These are phyloP conservation scores for Vitis riparia DNA, from an alignment of 164 flowering plant species.

Conservation along the genomic window DNA sequence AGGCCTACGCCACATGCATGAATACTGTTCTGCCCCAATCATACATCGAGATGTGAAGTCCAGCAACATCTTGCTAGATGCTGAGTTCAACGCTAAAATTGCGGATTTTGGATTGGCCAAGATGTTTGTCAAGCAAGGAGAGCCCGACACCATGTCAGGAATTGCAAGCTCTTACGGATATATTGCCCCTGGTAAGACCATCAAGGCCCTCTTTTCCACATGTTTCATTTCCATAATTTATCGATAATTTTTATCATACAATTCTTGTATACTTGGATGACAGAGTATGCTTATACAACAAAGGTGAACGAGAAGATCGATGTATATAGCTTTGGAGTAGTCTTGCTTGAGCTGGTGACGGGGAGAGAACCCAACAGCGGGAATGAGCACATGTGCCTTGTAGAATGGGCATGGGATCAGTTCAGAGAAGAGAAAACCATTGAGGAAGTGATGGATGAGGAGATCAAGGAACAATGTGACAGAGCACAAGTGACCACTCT, in stretches of 20 bases:
- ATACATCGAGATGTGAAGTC: conserved; percentile 81
- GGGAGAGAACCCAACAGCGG: conserved; percentile 44
- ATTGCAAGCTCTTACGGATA: conserved; percentile 88
- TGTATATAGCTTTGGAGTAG: conserved; percentile 90
- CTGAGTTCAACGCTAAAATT: conserved; percentile 59
- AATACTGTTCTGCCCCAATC: conserved; percentile 64
- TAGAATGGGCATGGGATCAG: conserved; percentile 45
- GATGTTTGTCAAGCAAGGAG: conserved; percentile 49
- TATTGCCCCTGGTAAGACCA: conserved; percentile 75
- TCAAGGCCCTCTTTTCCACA: no score
- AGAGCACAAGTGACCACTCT: conserved; percentile 54
- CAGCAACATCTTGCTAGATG: conserved; percentile 79
- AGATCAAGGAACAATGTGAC: conserved; percentile 38
- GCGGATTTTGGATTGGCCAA: conserved; percentile 92
- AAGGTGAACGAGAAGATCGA: conserved; percentile 78
- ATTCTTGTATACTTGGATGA: not conserved
- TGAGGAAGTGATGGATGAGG: conserved; percentile 42
- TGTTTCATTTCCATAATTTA: not conserved
- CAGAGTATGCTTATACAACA: conserved; percentile 73
- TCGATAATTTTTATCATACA: not conserved
- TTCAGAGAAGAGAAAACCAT: conserved; percentile 42
- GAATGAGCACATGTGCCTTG: conserved; percentile 54
- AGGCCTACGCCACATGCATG: conserved; percentile 82
- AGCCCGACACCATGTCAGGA: conserved; percentile 54
- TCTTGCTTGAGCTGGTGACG: conserved; percentile 60